These are phyloP conservation scores for Puccinia hordei DNA, from an alignment of 1,284 basidiomycete species.

Conservation along the genomic window DNA sequence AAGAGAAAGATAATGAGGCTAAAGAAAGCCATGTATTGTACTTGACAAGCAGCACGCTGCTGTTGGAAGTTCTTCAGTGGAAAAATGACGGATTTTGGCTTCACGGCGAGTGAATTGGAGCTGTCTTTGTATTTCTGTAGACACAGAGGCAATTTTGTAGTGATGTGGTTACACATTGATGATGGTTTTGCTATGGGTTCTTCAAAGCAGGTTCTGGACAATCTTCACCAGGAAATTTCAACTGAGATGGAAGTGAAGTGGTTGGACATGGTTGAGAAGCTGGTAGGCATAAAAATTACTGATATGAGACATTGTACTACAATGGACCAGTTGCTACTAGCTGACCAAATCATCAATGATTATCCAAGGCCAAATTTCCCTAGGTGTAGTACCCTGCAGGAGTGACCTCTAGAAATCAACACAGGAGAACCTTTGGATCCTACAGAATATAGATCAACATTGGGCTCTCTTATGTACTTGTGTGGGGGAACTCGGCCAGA, in stretches of 20 bases:
- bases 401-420: background rate
- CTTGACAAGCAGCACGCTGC: background rate
- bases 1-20: background rate
- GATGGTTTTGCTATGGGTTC: constrained; percentile 3
- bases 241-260: background rate
- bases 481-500: constrained; percentile 12
- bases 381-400: background rate
- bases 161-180: constrained; percentile 6
- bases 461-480: background rate
- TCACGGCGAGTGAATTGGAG: background rate
- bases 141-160: background rate
- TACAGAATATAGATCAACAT: background rate
- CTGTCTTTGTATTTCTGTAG: background rate
- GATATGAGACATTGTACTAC: background rate
- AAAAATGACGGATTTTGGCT: background rate
- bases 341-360: background rate
- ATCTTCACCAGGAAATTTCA: background rate
- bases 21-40: constrained; percentile 8
- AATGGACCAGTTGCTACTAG: background rate
- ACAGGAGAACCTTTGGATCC: background rate
- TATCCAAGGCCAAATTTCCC: background rate
- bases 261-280: background rate
- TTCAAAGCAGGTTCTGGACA: background rate
- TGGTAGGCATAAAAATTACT: too few species aligned
- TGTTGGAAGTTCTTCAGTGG: background rate